Percentiles rank a stretch among this genome's conserved stretches.
Conservation (phyloP, 2,329 filamentous ascomycete species). For the Metarhizium anisopliae region DNA sequence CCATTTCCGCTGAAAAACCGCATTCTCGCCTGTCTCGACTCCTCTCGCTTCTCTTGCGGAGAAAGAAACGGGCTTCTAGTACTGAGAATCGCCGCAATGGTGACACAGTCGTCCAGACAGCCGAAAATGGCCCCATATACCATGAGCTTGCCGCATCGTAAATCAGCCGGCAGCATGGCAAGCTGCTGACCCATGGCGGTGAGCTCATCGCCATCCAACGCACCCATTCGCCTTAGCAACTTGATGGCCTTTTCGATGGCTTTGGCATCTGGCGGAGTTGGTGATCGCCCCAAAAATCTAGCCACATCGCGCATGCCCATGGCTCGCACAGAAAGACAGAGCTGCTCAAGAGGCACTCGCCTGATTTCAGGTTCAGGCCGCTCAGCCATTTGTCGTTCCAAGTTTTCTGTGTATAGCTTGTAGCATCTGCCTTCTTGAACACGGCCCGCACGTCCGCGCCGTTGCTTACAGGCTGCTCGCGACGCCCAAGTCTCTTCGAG, state of each 20-base stretch:
- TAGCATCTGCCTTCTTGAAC: conserved; percentile 88
- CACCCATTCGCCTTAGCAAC: conserved; percentile 76
- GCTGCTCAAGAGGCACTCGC: conserved; percentile 84
- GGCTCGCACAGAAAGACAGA: conserved; percentile 87
- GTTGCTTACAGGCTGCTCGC: conserved; percentile 85
- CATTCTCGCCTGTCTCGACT: conserved; percentile 67
- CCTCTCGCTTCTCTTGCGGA: conserved; percentile 73
- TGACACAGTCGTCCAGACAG: conserved; percentile 80
- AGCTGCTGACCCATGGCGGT: conserved; percentile 88
- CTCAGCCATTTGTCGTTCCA: conserved; percentile 79
- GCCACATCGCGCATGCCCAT: conserved; percentile 85
- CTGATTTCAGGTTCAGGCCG: conserved; percentile 90
- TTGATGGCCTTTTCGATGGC: conserved; percentile 81
- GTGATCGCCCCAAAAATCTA: conserved; percentile 71
- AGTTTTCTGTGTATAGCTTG: conserved; percentile 83
- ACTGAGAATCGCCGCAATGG: conserved; percentile 87
- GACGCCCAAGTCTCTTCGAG: conserved; percentile 95
- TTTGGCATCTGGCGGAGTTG: conserved; percentile 77
- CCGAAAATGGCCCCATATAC: conserved; percentile 92
- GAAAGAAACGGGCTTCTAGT: conserved; percentile 79
- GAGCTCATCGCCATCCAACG: conserved; percentile 74
- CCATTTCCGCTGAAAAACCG: conserved; percentile 71
- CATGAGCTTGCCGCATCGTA: conserved; percentile 89
- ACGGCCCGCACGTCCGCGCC: conserved; percentile 85
- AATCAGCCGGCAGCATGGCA: conserved; percentile 89